Conservation (phyloP, 1,139 yeast genomes). For the Pichia sp. region DNA sequence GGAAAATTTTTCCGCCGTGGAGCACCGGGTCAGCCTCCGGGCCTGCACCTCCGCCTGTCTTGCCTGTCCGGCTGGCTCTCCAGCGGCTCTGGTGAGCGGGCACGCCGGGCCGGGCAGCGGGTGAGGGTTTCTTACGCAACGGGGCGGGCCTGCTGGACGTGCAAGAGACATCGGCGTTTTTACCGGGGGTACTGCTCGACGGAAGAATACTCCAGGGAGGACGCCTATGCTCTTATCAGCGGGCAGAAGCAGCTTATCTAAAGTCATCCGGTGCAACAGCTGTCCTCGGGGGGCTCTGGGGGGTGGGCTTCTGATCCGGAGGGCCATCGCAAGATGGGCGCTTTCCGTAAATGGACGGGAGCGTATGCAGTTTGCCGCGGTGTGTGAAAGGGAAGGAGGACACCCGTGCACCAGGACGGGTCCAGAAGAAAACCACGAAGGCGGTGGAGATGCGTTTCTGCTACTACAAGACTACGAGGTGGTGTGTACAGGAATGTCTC, state of each 20-base stretch:
- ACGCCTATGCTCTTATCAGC: background rate
- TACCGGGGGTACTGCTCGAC: too few relatives aligned
- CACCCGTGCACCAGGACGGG: background rate
- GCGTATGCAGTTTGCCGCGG: background rate
- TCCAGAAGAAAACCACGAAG: background rate
- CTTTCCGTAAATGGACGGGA: background rate
- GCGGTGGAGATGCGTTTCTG: background rate
- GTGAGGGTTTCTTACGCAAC: too few relatives aligned
- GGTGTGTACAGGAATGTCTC: slow-evolving; percentile 16
- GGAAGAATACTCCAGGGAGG: too few relatives aligned
- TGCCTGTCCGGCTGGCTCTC: background rate
- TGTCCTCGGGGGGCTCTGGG: too few relatives aligned
- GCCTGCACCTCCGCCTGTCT: background rate
- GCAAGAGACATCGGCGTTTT: too few relatives aligned
- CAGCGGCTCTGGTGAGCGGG: background rate
- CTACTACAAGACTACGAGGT: background rate
- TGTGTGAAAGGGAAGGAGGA: background rate
- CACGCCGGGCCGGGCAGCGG: too few relatives aligned
- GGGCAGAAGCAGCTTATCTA: background rate
- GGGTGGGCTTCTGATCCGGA: too few relatives aligned
- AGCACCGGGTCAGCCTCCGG: background rate
- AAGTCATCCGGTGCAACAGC: too few relatives aligned
- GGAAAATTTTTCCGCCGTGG: background rate
- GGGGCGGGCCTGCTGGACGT: too few relatives aligned
- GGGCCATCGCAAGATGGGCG: background rate